A percentile compares a stretch with the other conserved stretches of the same genome.
Evolutionary conservation across 2,329 filamentous ascomycete genomes (phyloP).

Genomic region (Colletotrichum sp.): DNA sequence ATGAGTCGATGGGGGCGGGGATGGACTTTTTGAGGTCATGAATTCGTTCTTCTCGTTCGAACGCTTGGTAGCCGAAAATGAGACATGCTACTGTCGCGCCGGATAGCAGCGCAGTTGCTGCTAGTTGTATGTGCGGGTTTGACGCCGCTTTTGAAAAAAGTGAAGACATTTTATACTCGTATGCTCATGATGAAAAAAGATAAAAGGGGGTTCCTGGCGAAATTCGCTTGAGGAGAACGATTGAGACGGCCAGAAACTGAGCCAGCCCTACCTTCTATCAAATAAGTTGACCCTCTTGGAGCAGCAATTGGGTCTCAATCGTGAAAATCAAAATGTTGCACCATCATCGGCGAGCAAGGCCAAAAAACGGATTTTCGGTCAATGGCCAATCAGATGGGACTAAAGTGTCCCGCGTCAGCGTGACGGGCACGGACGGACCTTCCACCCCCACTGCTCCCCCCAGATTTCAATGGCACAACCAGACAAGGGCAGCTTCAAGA

Average conservation of each 20-base stretch:
- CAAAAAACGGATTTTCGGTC: neutral
- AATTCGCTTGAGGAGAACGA: neutral
- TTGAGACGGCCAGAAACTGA: neutral
- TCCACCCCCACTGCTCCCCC: neutral
- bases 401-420: neutral
- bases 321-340: neutral
- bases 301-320: neutral
- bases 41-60: constrained; percentile 60
- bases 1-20: constrained; percentile 42
- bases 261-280: neutral
- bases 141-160: constrained; percentile 48
- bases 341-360: neutral
- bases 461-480: neutral
- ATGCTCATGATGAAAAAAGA: neutral
- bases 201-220: neutral
- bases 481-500: neutral
- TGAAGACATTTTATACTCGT: constrained; percentile 41
- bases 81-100: constrained; percentile 65
- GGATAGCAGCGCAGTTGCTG: constrained; percentile 72
- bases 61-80: constrained; percentile 65
- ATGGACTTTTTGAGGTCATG: constrained; percentile 66
- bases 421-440: neutral
- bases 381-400: neutral
- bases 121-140: constrained; percentile 64
- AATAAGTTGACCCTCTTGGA: neutral